Evolutionary conservation across 176 grass and related monocot species (phyloP), one percentile per base, ranked within the genome.

Genomic region (sorghum (Sorghum bicolor)): DNA sequence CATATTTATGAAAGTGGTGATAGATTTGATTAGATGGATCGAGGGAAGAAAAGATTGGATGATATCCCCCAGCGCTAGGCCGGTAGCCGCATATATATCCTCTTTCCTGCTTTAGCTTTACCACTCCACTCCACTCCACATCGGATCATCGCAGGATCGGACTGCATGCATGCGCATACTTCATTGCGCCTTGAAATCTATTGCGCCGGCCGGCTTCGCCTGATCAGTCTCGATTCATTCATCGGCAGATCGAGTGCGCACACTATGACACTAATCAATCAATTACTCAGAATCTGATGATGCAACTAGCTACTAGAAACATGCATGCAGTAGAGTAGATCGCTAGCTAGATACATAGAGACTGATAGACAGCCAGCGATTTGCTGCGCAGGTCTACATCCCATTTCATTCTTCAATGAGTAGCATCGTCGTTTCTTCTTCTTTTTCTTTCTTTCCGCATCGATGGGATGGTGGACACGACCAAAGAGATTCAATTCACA

Each of bases 11-110:
- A 53, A 48, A 20, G 71, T 30, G 71, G 26, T 3, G 43, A 50
- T 32, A 50, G 73, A 55, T 75, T 75, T 20, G 73, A 76, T 57
- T 34, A 33, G 73, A 76, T 52, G 10, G 73, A 76, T 76, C 48
- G 73, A 32, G 41, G 29, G 28, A 32, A 32, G 71, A 74, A 74
- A 74, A 25, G 44, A 50, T 74, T 32, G 72, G 39, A 8, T 14
- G 70, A 29, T 45, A 45, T 72, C 22, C 70, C 40, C 70, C 70
- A 19, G 14, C 24, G 16, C 28, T 31, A 48, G 70, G 25, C 70
- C 40, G 70, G 40, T 45, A 48, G 41, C 40, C 41, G 70, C 70
- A 47, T 30, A 13, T 38, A 9, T 40, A 4, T 63, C 60, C 8
- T 44, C 70, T 72, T 29, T 4, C 69, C 13, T 1, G 39, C 70